Evolutionary conservation across 371 early-diverging fungal genomes (phyloP).

Genomic region (Actinomortierella ambigua): DNA sequence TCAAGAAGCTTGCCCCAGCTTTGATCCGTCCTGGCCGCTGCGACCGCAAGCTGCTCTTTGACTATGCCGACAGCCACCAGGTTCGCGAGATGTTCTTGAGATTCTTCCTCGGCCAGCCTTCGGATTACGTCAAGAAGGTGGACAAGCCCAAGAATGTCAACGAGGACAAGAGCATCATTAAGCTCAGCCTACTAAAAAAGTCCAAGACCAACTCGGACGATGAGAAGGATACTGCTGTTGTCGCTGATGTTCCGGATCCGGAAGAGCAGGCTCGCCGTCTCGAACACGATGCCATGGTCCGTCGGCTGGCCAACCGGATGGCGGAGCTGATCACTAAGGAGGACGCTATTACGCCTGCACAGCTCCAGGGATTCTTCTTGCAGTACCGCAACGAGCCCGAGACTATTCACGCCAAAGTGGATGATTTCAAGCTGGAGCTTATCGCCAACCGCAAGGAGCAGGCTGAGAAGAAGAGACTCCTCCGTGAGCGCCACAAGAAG

Average conservation of each 20-base stretch:
- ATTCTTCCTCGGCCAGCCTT: conserved; percentile 50
- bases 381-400: conserved; percentile 54
- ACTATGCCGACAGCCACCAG: conserved; percentile 76
- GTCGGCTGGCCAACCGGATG: conserved; percentile 51
- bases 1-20: conserved; percentile 94
- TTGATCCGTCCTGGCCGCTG: conserved; percentile 97
- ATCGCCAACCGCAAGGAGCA: conserved; percentile 19
- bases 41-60: conserved; percentile 88
- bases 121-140: conserved; percentile 17
- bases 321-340: conserved; percentile 58
- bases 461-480: conserved; percentile 22
- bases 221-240: not conserved
- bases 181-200: too few relatives aligned
- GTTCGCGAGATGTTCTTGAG: conserved; percentile 59
- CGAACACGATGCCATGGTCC: too few relatives aligned
- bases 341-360: conserved; percentile 60
- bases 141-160: too few relatives aligned
- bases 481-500: conserved; percentile 21
- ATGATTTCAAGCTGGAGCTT: conserved; percentile 31
- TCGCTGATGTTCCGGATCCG: too few relatives aligned
- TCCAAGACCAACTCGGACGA: too few relatives aligned
- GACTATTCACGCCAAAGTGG: conserved; percentile 26
- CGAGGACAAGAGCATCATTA: too few relatives aligned
- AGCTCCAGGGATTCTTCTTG: conserved; percentile 67
- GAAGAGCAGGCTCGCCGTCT: too few relatives aligned